Percentiles rank a stretch among this genome's conserved stretches.
Conservation (phyloP, 2,329 filamentous ascomycete genomes). For the Ophiostoma populinum region DNA sequence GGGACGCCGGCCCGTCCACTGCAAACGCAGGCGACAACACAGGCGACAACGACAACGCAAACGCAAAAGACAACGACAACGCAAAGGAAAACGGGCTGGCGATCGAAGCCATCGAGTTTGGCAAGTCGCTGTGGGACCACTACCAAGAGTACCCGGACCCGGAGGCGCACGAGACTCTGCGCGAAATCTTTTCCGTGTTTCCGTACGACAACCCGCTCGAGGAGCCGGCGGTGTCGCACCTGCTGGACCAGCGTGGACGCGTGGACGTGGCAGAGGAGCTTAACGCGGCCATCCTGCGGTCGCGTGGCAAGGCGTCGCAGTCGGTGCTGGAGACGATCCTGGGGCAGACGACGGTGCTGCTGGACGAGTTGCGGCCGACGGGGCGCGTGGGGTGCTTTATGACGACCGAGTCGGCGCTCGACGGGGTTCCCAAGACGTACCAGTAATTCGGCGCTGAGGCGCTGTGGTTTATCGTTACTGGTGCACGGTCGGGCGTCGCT, state of each 20-base stretch:
- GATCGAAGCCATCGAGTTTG: conserved; percentile 58
- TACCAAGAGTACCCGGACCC: conserved; percentile 54
- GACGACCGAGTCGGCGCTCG: conserved; percentile 35
- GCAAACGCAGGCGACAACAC: neutral
- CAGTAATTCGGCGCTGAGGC: neutral
- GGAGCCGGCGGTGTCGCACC: conserved; percentile 54
- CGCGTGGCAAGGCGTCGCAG: conserved; percentile 73
- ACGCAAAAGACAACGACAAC: conserved; percentile 15
- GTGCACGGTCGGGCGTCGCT: too few relatives aligned
- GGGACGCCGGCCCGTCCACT: too few relatives aligned
- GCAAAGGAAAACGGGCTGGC: conserved; percentile 30
- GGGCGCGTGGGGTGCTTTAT: conserved; percentile 74
- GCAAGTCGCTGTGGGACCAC: conserved; percentile 58
- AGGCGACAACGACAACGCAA: conserved; percentile 8
- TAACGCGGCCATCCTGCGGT: conserved; percentile 80
- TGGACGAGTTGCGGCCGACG: conserved; percentile 66
- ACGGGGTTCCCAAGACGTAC: conserved; percentile 22
- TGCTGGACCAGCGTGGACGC: conserved; percentile 61
- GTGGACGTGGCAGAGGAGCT: conserved; percentile 77
- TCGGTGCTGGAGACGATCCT: conserved; percentile 73
- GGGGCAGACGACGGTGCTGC: conserved; percentile 69
- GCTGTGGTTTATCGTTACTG: neutral
- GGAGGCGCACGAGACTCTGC: conserved; percentile 55
- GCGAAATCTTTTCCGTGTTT: conserved; percentile 75
- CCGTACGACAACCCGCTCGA: conserved; percentile 70